Evolutionary conservation across 495 filamentous ascomycete genomes (phyloP), one percentile per base, ranked within the genome.

Genomic region (Aeminium ludgeri): DNA sequence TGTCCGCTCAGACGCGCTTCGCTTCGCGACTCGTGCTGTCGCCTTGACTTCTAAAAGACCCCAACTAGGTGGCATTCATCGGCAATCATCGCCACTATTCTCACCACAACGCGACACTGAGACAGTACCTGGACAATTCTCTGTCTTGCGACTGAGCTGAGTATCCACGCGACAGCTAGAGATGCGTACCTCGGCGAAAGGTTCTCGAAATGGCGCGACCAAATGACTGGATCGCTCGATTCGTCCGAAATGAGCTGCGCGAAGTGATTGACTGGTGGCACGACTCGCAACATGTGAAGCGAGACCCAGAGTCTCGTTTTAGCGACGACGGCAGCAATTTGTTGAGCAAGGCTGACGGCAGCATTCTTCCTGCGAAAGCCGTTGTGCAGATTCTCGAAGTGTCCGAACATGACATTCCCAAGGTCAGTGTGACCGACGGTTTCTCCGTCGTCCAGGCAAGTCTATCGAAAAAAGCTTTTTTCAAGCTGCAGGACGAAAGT

Each of bases 291-390:
- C 36, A 38, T 11, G 8, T 41, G 16, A 36, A 34, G 12, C 1
- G 16, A 1, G 40, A 44, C 6, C 37, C 28, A 11, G 37, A 41
- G 1, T 16, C 20, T 13, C 33, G 54, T 7, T 57, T 46, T 30
- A 41, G 47, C 23, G 52, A 56, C 41, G 48, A 57, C 20, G 46
- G 44, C 7, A 46, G 46, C 44, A 52, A 55, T 30, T 37, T 55
- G 19, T 37, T 36, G 3, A 44, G 48, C 28, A 32, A n/a, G 2
- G 31, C 41, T 10, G 32, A 25, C 1, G 13, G 43, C 1, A 23
- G 30, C 15, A 13, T 18, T n/a, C 20, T 36, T 6, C 33, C 48
- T 1, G n/a, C 8, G 1, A 35, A 44, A 6, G 12, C 18, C 7
- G 20, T 20, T 10, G 30, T 47, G 28, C 48, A 49, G 28, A 12